These are phyloP conservation scores for Peniophora sp. DNA, from an alignment of 1,284 basidiomycete species.

Conservation along the genomic window DNA sequence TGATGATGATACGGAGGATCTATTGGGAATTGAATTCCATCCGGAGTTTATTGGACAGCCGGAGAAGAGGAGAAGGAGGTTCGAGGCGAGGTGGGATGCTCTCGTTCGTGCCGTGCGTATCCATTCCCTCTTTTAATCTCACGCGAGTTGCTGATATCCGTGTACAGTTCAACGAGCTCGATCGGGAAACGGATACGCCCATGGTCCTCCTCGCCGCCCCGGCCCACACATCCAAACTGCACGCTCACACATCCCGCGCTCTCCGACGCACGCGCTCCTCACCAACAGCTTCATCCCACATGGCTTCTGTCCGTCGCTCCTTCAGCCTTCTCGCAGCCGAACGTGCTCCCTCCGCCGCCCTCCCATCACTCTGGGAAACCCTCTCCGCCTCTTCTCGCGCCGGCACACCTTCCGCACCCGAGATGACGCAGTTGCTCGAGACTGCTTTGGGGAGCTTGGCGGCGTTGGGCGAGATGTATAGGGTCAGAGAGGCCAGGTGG, in stretches of 20 bases:
- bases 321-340: slow-evolving; percentile 54
- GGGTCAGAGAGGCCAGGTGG: slow-evolving; percentile 59
- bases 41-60: slow-evolving; percentile 57
- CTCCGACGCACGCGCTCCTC: slow-evolving; percentile 44
- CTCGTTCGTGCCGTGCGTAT: slow-evolving; percentile 57
- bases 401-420: slow-evolving; percentile 48
- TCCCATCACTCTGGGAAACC: slow-evolving; percentile 48
- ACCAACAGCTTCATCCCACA: slow-evolving; percentile 36
- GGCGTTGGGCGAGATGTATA: slow-evolving; percentile 54
- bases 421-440: slow-evolving; percentile 56
- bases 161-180: slow-evolving; percentile 63
- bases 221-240: slow-evolving; percentile 56
- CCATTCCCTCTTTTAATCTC: background rate
- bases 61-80: slow-evolving; percentile 59
- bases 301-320: slow-evolving; percentile 41
- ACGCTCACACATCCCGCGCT: slow-evolving; percentile 56
- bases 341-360: slow-evolving; percentile 43
- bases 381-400: slow-evolving; percentile 39
- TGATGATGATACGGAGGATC: slow-evolving; percentile 52
- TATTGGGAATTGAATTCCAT: slow-evolving; percentile 70
- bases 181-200: slow-evolving; percentile 72
- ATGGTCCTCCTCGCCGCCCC: slow-evolving; percentile 67
- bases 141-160: slow-evolving; percentile 7
- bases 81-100: slow-evolving; percentile 68
- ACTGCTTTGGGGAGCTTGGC: slow-evolving; percentile 58